Evolutionary conservation across 2,329 filamentous ascomycete genomes (phyloP), one percentile per base, ranked within the genome.

Genomic region (Phaeosphaeria sp.): DNA sequence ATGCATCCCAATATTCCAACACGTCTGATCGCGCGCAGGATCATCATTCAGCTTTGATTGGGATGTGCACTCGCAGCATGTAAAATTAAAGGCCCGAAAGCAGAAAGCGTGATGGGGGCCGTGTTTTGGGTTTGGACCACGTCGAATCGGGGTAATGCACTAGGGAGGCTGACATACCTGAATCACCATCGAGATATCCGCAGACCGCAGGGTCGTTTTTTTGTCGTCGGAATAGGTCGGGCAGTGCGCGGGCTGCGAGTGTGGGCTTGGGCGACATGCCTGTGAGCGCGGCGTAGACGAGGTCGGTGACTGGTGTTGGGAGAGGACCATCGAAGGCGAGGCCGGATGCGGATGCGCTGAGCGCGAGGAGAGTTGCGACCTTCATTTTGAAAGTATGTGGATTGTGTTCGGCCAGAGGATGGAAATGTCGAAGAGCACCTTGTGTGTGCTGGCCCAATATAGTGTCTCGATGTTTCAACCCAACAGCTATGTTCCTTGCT

Each of bases 151-250:
- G 30, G 30, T 36, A 13, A 36, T 36, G 11, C 30, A 36, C 30
- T 13, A 36, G 11, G 30, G 30, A 21, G 56, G 22, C 13, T 25
- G 22, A 36, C 55, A 18, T 60, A 65, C 64, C 56, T 51, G 39
- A 20, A 20, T 59, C 57, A 27, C 61, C 62, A 18, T 59, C 20
- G 30, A 67, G 42, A 43, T 61, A 67, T 24, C 64, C 64, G 33
- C 64, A 67, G 1, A 65, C 8, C 2, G 43, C 56, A 8, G 52
- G 7, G 24, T 54, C 39, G 39, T 56, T 49, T 36, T 49, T 20
- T 60, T 58, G 63, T n/a, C 62, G 51, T 21, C 61, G 57, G 48
- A 65, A 65, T 9, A 65, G 39, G 6, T 59, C 51, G n/a, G 55
- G 57, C 1, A 62, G 30, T 11, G 55, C 42, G 11, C 20, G 55